phyloP scores from a whole-genome alignment of 225 moss, liverwort and hornwort genomes.

The Sphagnum tenellum region DNA sequence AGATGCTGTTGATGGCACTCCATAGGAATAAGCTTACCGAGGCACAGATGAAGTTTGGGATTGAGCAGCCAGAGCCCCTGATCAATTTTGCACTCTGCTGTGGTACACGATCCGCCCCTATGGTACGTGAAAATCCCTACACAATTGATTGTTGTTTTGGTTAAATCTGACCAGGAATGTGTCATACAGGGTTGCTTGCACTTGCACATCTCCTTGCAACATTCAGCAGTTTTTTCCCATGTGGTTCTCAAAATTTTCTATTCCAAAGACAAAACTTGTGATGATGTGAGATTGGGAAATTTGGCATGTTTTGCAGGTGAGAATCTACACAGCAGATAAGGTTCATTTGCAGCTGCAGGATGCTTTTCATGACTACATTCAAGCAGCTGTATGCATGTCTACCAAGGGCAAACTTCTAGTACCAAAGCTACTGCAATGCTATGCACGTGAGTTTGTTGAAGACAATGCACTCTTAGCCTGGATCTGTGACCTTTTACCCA shows the following conservation, averaged over 20 bases:
- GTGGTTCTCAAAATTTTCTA: not conserved
- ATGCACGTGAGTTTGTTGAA: conserved; percentile 63
- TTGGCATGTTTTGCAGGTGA: conserved; percentile 22
- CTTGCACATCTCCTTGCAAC: not conserved
- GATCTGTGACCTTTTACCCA: conserved; percentile 62
- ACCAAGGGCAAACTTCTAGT: conserved; percentile 53
- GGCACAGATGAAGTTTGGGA: conserved; percentile 54
- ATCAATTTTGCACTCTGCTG: conserved; percentile 64
- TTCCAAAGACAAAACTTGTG: too few relatives aligned
- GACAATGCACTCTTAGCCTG: conserved; percentile 54
- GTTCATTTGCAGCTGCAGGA: conserved; percentile 59
- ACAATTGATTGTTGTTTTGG: not conserved
- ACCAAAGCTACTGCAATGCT: conserved; percentile 68
- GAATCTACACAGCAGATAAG: conserved; percentile 51
- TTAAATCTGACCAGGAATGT: not conserved
- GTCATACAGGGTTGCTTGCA: not conserved
- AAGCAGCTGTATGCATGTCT: conserved; percentile 61
- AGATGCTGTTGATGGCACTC: conserved; percentile 70
- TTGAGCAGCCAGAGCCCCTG: conserved; percentile 47
- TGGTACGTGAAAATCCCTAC: conserved; percentile 18
- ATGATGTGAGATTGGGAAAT: too few relatives aligned
- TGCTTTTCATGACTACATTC: conserved; percentile 61
- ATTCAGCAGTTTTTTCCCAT: not conserved
- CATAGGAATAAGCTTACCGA: conserved; percentile 64
- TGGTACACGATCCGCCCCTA: conserved; percentile 75